Evolutionary conservation across 805 yeast species (phyloP).

Genomic region (Peterozyma xylosa): DNA sequence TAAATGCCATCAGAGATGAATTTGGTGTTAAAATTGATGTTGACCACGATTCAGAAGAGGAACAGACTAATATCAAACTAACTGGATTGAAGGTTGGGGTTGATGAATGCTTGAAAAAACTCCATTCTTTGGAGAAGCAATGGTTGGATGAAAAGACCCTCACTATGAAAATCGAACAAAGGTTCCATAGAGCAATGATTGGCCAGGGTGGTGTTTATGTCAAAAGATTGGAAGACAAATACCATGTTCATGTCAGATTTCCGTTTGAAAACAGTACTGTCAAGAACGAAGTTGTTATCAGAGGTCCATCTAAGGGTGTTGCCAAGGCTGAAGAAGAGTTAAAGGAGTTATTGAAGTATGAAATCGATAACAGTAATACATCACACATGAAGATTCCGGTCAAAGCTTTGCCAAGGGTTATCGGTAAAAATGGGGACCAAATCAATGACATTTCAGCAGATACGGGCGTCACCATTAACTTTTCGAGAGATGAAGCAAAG

Average conservation of each 20-base stretch:
- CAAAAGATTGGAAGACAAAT: slow-evolving; percentile 80
- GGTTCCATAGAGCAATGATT: slow-evolving; percentile 73
- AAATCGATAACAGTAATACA: slow-evolving; percentile 75
- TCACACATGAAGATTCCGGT: slow-evolving; percentile 60
- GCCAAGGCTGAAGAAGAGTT: slow-evolving; percentile 78
- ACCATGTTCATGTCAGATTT: slow-evolving; percentile 73
- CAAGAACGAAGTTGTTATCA: slow-evolving; percentile 59
- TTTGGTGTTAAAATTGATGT: slow-evolving; percentile 75
- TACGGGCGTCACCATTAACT: slow-evolving; percentile 50
- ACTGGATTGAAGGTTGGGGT: slow-evolving; percentile 77
- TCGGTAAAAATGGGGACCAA: slow-evolving; percentile 83
- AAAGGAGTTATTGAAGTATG: slow-evolving; percentile 75
- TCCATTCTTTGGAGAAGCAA: slow-evolving; percentile 53
- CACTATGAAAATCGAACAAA: slow-evolving; percentile 62
- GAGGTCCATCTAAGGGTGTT: slow-evolving; percentile 90
- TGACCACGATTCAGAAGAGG: slow-evolving; percentile 33
- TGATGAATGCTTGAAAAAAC: slow-evolving; percentile 57
- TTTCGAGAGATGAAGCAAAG: slow-evolving; percentile 30
- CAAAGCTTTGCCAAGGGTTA: slow-evolving; percentile 72
- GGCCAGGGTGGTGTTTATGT: slow-evolving; percentile 81
- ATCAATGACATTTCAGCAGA: slow-evolving; percentile 74
- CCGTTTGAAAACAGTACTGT: slow-evolving; percentile 46
- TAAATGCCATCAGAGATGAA: slow-evolving; percentile 62
- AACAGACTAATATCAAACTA: slow-evolving; percentile 44
- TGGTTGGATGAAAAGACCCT: slow-evolving; percentile 77